Conservation (phyloP, 1,139 yeast genomes). For the Geotrichum histeridarum region DNA sequence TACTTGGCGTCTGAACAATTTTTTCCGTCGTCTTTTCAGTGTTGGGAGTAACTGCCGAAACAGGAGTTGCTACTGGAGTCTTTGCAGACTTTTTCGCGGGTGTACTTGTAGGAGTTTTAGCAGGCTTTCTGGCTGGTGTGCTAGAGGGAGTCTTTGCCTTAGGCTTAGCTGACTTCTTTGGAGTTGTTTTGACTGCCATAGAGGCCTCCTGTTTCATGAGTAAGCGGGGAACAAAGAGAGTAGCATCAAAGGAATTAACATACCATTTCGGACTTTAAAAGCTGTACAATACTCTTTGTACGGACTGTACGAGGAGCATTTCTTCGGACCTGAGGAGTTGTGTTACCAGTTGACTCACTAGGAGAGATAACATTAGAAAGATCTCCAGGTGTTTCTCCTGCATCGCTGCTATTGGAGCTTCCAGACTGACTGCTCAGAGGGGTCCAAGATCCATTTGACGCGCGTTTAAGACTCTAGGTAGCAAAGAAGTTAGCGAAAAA, state of each 20-base stretch:
- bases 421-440: conserved; percentile 9
- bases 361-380: background rate
- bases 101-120: background rate
- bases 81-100: background rate
- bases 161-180: conserved; percentile 1
- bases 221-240: background rate
- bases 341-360: background rate
- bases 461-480: conserved; percentile 1
- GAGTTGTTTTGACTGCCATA: conserved; percentile 1
- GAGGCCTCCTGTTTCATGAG: conserved; percentile 5
- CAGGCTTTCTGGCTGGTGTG: background rate
- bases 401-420: background rate
- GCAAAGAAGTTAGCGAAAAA: background rate
- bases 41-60: background rate
- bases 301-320: conserved; percentile 10
- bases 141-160: conserved; percentile 1
- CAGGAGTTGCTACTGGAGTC: background rate
- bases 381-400: background rate
- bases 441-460: conserved; percentile 1
- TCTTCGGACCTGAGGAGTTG: conserved; percentile 2
- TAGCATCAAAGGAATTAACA: background rate
- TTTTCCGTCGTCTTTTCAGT: background rate
- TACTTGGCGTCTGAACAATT: background rate
- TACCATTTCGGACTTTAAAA: conserved; percentile 12
- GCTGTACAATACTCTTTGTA: conserved; percentile 10